These are phyloP conservation scores for Emericellopsis cladophorae DNA, from an alignment of 2,329 filamentous ascomycete genomes.

Conservation along the genomic window DNA sequence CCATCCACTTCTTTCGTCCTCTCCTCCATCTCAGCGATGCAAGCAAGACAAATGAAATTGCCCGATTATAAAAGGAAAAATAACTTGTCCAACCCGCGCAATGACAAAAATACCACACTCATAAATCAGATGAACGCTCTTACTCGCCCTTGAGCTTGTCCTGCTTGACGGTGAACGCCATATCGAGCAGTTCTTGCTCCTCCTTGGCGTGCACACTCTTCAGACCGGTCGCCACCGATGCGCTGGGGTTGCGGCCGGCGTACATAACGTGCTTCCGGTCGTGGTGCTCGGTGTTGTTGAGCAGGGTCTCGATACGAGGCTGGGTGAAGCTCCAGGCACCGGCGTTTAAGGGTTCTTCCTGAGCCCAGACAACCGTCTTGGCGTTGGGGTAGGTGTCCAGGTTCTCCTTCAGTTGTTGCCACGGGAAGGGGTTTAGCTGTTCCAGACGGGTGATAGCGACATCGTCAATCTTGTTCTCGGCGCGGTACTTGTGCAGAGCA, in stretches of 20 bases:
- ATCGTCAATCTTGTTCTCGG: constrained; percentile 74
- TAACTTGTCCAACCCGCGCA: not conserved
- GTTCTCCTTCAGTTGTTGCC: constrained; percentile 93
- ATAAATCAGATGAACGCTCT: not conserved
- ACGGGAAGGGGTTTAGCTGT: constrained; percentile 98
- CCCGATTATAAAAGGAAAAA: not conserved
- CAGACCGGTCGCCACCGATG: constrained; percentile 84
- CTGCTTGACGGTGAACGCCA: constrained; percentile 51
- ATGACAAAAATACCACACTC: not conserved
- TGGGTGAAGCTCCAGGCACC: constrained; percentile 97
- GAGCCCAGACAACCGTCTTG: constrained; percentile 92
- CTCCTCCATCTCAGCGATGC: too few relatives aligned
- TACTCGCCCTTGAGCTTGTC: constrained; percentile 60
- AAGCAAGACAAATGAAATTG: not conserved
- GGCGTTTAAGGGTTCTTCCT: constrained; percentile 96
- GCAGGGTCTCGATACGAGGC: constrained; percentile 88
- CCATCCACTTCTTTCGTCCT: too few relatives aligned
- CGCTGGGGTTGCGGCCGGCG: constrained; percentile 85
- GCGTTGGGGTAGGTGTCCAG: constrained; percentile 95
- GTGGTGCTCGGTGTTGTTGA: constrained; percentile 88
- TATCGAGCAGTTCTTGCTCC: constrained; percentile 69
- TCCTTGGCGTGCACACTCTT: constrained; percentile 86
- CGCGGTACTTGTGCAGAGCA: constrained; percentile 81
- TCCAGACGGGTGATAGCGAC: constrained; percentile 92
- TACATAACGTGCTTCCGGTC: constrained; percentile 85